Conservation (phyloP, 2,329 filamentous ascomycete genomes). For the Thyridium curvatum region DNA sequence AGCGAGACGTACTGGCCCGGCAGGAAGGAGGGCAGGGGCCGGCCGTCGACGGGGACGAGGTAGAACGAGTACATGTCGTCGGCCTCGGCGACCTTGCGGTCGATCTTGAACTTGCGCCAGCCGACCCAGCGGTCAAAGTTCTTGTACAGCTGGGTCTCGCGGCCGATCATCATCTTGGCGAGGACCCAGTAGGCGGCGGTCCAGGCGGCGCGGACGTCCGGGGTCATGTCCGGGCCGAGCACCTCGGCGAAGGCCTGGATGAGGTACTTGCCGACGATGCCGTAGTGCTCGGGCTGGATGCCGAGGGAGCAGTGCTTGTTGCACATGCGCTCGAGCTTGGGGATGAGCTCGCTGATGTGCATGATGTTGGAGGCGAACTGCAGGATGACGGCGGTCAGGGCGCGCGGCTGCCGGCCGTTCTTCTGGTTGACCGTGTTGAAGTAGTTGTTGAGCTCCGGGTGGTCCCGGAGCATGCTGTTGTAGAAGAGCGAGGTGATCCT, state of each 20-base stretch:
- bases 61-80: constrained; percentile 67
- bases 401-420: constrained; percentile 54
- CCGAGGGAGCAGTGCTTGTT: constrained; percentile 70
- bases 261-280: constrained; percentile 63
- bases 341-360: constrained; percentile 47
- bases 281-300: constrained; percentile 63
- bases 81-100: constrained; percentile 58
- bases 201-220: constrained; percentile 62
- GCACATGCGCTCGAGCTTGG: constrained; percentile 51
- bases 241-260: constrained; percentile 61
- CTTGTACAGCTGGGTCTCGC: constrained; percentile 58
- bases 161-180: constrained; percentile 63
- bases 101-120: constrained; percentile 63
- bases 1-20: constrained; percentile 71
- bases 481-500: constrained; percentile 69
- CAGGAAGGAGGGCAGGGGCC: constrained; percentile 54
- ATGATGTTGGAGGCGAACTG: constrained; percentile 68
- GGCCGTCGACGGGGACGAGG: constrained; percentile 53
- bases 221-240: constrained; percentile 59
- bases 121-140: constrained; percentile 56
- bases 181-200: constrained; percentile 66
- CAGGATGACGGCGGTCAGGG: constrained; percentile 58
- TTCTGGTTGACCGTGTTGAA: constrained; percentile 65
- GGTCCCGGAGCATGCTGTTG: constrained; percentile 55
- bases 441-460: constrained; percentile 61